Evolutionary conservation across 2,329 filamentous ascomycete genomes (phyloP).

Genomic region (Parafenestella ontariensis): DNA sequence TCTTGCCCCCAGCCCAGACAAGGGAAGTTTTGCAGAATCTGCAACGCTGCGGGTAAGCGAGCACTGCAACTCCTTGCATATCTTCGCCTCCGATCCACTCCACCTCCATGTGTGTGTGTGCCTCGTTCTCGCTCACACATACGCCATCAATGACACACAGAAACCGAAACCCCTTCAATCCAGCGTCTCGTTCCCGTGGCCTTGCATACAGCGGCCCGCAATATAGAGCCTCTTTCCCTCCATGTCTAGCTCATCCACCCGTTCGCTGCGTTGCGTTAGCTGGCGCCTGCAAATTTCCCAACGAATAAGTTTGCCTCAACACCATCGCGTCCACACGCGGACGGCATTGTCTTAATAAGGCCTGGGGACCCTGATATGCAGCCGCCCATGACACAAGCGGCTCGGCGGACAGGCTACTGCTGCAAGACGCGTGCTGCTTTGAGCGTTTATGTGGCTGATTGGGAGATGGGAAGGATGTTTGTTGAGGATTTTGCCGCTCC

Average conservation of each 20-base stretch:
- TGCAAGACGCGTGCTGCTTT: conserved; percentile 1
- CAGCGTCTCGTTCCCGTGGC: neutral
- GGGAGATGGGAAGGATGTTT: conserved; percentile 2
- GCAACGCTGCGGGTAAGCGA: too few relatives aligned
- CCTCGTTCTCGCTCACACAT: too few relatives aligned
- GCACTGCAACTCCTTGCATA: too few relatives aligned
- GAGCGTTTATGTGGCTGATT: conserved; percentile 5
- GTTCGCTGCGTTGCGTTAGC: conserved; percentile 14
- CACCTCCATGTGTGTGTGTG: too few relatives aligned
- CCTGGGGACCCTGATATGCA: conserved; percentile 8
- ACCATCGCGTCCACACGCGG: neutral
- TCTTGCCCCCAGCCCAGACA: conserved; percentile 7
- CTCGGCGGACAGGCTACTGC: neutral
- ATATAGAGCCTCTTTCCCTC: too few relatives aligned
- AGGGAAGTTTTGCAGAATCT: too few relatives aligned
- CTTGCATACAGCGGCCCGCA: conserved; percentile 17
- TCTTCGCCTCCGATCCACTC: too few relatives aligned
- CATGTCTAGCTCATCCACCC: conserved; percentile 14
- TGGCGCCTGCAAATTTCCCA: too few relatives aligned
- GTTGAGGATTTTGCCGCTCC: conserved; percentile 22
- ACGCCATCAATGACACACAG: conserved; percentile 8
- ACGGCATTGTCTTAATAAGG: neutral
- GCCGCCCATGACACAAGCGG: neutral
- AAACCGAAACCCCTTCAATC: conserved; percentile 3
- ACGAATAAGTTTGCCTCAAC: conserved; percentile 7